Percentiles rank a stretch among this genome's conserved stretches.
phyloP scores from a whole-genome alignment of 2,329 filamentous ascomycete species.

The Tolypocladium cylindrosporum region DNA sequence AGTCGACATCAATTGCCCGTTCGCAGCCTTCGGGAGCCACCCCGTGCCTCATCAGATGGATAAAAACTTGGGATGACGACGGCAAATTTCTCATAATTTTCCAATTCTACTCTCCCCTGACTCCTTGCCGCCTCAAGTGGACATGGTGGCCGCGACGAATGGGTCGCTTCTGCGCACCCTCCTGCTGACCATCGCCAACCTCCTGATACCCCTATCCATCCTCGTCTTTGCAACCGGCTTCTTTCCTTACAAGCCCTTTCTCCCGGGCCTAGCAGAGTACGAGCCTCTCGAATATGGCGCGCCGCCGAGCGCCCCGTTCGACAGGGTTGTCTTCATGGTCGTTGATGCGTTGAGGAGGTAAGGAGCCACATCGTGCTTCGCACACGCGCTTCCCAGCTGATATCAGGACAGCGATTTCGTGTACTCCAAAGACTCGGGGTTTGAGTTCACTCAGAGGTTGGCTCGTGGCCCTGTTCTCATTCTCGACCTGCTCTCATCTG shows the following conservation, averaged over 20 bases:
- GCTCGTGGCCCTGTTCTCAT: constrained; percentile 5
- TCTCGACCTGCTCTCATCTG: constrained; percentile 3
- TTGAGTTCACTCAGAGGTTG: constrained; percentile 80
- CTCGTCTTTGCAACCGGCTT: constrained; percentile 79
- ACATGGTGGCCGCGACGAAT: constrained; percentile 14
- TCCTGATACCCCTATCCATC: constrained; percentile 67
- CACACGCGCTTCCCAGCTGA: constrained; percentile 8
- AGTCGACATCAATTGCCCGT: background rate
- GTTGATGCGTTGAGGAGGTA: constrained; percentile 89
- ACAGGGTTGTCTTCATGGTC: constrained; percentile 93
- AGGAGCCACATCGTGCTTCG: background rate
- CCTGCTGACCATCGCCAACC: constrained; percentile 57
- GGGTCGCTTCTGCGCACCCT: constrained; percentile 21
- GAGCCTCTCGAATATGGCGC: constrained; percentile 43
- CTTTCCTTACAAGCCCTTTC: constrained; percentile 93
- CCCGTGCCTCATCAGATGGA: background rate
- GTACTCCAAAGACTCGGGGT: constrained; percentile 69
- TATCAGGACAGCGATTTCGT: constrained; percentile 70
- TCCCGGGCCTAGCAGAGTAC: constrained; percentile 72
- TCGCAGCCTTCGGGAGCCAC: background rate
- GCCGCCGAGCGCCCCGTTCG: constrained; percentile 61
- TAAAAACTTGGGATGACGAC: background rate
- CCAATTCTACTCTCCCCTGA: constrained; percentile 1
- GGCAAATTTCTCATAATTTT: too few relatives aligned
- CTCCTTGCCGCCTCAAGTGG: background rate